These are phyloP conservation scores for Tilletiaria anomala DNA, from an alignment of 1,284 basidiomycete species.

Conservation along the genomic window DNA sequence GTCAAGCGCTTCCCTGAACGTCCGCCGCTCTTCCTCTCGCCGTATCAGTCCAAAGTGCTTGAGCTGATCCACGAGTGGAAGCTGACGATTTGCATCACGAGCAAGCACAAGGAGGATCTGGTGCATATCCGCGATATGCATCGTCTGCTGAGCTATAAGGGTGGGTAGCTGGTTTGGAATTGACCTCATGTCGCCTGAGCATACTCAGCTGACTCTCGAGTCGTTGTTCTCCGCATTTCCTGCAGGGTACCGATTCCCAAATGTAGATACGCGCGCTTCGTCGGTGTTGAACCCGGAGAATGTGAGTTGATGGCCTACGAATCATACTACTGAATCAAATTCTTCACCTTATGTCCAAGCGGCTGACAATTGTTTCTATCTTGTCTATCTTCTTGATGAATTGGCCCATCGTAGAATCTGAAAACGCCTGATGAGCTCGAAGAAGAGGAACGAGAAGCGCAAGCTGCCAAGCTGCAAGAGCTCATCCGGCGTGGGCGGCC, in stretches of 20 bases:
- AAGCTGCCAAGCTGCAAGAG: slow-evolving; percentile 93
- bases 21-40: slow-evolving; percentile 82
- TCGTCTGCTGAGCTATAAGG: slow-evolving; percentile 82
- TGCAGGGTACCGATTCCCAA: slow-evolving; percentile 32
- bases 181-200: not conserved
- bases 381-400: too few relatives aligned
- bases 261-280: slow-evolving; percentile 25
- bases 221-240: not conserved
- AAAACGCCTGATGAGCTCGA: slow-evolving; percentile 94
- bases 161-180: slow-evolving; percentile 27
- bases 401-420: slow-evolving; percentile 63
- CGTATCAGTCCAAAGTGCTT: slow-evolving; percentile 84
- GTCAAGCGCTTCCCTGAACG: slow-evolving; percentile 94
- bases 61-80: slow-evolving; percentile 93
- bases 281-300: slow-evolving; percentile 30
- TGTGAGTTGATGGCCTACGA: slow-evolving; percentile 5
- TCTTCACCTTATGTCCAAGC: not conserved
- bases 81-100: slow-evolving; percentile 74
- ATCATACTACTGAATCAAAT: too few relatives aligned
- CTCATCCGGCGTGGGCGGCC: slow-evolving; percentile 91
- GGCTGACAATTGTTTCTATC: not conserved
- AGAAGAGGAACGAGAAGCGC: slow-evolving; percentile 83
- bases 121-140: slow-evolving; percentile 98
- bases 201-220: not conserved
- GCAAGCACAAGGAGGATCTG: slow-evolving; percentile 88